These are phyloP conservation scores for Eucalyptus sideroxylon DNA, from an alignment of 345 rosid genomes.

Conservation along the genomic window DNA sequence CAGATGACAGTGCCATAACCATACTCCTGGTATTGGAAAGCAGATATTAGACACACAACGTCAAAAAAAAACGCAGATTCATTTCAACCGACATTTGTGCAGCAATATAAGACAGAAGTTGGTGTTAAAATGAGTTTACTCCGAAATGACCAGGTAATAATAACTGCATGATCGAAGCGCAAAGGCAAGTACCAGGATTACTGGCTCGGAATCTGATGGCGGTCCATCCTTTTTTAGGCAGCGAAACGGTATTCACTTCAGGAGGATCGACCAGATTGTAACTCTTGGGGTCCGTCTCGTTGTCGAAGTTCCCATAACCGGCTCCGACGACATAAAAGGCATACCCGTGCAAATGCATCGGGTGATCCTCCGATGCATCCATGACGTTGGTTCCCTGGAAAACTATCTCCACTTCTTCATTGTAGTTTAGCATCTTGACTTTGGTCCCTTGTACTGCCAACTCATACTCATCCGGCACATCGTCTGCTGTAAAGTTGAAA, in stretches of 20 bases:
- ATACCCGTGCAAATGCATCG: slow-evolving; percentile 11
- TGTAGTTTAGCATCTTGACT: slow-evolving; percentile 2
- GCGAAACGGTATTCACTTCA: not conserved
- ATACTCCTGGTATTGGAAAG: not conserved
- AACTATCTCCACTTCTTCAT: slow-evolving; percentile 9
- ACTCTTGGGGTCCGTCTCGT: not conserved
- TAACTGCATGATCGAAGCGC: not conserved
- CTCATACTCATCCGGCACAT: not conserved
- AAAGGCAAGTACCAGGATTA: slow-evolving; percentile 3
- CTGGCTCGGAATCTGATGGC: slow-evolving; percentile 2
- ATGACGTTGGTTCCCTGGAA: slow-evolving; percentile 6
- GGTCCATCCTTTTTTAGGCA: slow-evolving; percentile 5
- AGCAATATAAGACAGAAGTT: not conserved
- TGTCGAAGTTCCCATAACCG: slow-evolving; percentile 1
- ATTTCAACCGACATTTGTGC: not conserved
- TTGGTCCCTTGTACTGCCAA: not conserved
- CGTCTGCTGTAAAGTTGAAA: not conserved
- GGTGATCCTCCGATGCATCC: not conserved
- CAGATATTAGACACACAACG: not conserved
- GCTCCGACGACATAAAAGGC: not conserved
- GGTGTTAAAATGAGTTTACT: not conserved
- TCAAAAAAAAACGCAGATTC: not conserved
- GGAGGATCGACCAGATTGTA: slow-evolving; percentile 9
- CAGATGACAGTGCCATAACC: slow-evolving; percentile 8
- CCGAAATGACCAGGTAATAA: not conserved